Evolutionary conservation across 148 eudicot genomes (phyloP), one percentile per base, ranked within the genome.

Genomic region (Chenopodium album): DNA sequence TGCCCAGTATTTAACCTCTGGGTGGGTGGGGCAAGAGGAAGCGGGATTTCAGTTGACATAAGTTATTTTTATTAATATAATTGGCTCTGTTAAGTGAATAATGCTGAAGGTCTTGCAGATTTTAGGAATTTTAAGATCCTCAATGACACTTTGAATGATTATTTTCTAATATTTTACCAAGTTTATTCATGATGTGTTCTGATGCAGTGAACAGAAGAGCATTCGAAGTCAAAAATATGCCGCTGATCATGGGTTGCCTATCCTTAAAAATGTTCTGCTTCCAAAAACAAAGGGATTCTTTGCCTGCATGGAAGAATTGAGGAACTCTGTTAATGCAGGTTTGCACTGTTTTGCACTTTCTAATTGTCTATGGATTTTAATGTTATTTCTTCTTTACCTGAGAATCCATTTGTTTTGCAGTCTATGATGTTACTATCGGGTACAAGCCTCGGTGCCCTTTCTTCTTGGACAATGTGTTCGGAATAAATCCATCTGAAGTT

Each of bases 401-500:
- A 75, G n/a, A 82, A 60, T 70, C 34, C 75, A 20, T 60, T 50
- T 79, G 60, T 26, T 56, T 71, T 78, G 87, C 93, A 95, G 99
- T 95, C 59, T 95, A 92, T 84, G 99, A 95, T 81, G 82, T 95
- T n/a, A 92, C 97, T 76, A 94, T 95, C 44, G 99, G 89, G 26
- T 93, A 94, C 90, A 90, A 92, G 82, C 86, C 89, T 80, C 82
- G 85, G 2, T 90, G 94, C 86, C 99, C 99, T 32, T 79, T 89
- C 71, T 94, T 96, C 89, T 74, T 94, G 86, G 99, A 94, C 88
- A 96, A 96, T 73, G 97, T 90, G 32, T 91, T 90, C 52, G 98
- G 99, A 50, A 82, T 92, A 20, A 90, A 90, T 82, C 99, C 99
- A 56, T 85, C 93, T 11, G 97, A 96, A 89, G 98, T 96, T 75